Evolutionary conservation across 805 yeast species (phyloP).

Genomic region (Candida adriatica): DNA sequence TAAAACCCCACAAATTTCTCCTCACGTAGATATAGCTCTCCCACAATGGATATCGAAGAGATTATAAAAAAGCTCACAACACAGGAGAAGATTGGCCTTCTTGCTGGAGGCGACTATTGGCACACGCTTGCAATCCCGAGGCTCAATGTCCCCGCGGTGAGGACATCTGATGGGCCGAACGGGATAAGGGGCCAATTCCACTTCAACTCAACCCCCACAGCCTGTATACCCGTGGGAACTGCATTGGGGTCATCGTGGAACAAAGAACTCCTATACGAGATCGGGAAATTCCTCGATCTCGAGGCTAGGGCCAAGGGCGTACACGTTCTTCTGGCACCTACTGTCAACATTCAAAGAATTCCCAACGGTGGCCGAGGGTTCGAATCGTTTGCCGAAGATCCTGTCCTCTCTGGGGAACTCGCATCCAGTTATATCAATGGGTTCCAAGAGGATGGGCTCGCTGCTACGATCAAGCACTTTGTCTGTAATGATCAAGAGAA

Average conservation of each 20-base stretch:
- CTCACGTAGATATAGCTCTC: too few species aligned
- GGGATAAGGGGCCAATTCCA: slow-evolving; percentile 52
- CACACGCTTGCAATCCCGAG: slow-evolving; percentile 32
- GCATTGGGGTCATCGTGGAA: slow-evolving; percentile 50
- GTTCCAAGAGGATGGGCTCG: slow-evolving; percentile 40
- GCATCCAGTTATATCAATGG: slow-evolving; percentile 45
- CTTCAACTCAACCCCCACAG: slow-evolving; percentile 43
- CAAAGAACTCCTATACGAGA: slow-evolving; percentile 35
- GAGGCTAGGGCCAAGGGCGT: slow-evolving; percentile 50
- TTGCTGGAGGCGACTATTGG: slow-evolving; percentile 38
- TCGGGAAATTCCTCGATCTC: slow-evolving; percentile 44
- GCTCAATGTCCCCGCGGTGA: slow-evolving; percentile 35
- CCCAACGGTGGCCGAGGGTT: slow-evolving; percentile 58
- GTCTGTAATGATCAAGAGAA: slow-evolving; percentile 57
- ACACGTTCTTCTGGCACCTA: slow-evolving; percentile 40
- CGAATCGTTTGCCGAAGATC: slow-evolving; percentile 57
- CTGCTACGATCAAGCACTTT: slow-evolving; percentile 52
- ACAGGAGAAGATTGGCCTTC: slow-evolving; percentile 14
- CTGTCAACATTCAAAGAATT: slow-evolving; percentile 45
- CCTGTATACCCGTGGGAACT: slow-evolving; percentile 54
- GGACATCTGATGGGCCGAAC: slow-evolving; percentile 54
- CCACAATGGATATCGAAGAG: slow-evolving; percentile 13
- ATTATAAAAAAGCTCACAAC: slow-evolving; percentile 9
- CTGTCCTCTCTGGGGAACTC: slow-evolving; percentile 35
- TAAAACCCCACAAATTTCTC: too few species aligned